These are phyloP conservation scores for Tripterygium wilfordii DNA, from an alignment of 177 flowering plant genomes.

Conservation along the genomic window DNA sequence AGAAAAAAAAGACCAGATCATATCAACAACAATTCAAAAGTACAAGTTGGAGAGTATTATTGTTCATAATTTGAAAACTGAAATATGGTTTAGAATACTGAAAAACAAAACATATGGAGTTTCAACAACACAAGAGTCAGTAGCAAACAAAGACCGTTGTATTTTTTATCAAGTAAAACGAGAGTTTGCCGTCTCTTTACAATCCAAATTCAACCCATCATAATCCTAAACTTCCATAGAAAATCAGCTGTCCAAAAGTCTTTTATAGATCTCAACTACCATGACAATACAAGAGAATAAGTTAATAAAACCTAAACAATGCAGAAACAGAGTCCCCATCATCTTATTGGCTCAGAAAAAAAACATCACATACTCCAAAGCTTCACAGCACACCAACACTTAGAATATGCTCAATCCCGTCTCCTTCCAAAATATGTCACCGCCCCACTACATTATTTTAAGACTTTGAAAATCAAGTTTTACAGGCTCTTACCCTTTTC, in stretches of 20 bases:
- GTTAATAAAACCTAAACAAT: slow-evolving; percentile 11
- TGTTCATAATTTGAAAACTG: no score
- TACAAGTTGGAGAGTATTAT: no score
- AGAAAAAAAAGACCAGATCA: no score
- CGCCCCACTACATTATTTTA: slow-evolving; percentile 14
- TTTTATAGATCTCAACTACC: slow-evolving; percentile 6
- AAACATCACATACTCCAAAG: slow-evolving; percentile 37
- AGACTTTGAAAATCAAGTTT: neutral
- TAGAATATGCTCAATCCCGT: slow-evolving; percentile 39
- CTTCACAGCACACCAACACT: slow-evolving; percentile 28
- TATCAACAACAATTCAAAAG: no score
- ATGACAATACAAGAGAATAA: slow-evolving; percentile 13
- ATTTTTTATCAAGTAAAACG: no score
- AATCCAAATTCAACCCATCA: slow-evolving; percentile 6
- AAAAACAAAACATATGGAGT: no score
- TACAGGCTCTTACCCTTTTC: neutral
- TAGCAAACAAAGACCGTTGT: no score
- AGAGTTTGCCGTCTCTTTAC: neutral
- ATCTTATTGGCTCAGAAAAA: slow-evolving; percentile 8
- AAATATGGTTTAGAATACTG: no score
- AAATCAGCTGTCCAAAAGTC: slow-evolving; percentile 4
- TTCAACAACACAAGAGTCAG: no score
- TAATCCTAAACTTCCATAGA: neutral
- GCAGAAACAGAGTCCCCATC: neutral
- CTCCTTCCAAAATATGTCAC: slow-evolving; percentile 17